Conservation (phyloP, 108 stramenopile species). For the Fragilariopsis cylindrus region DNA sequence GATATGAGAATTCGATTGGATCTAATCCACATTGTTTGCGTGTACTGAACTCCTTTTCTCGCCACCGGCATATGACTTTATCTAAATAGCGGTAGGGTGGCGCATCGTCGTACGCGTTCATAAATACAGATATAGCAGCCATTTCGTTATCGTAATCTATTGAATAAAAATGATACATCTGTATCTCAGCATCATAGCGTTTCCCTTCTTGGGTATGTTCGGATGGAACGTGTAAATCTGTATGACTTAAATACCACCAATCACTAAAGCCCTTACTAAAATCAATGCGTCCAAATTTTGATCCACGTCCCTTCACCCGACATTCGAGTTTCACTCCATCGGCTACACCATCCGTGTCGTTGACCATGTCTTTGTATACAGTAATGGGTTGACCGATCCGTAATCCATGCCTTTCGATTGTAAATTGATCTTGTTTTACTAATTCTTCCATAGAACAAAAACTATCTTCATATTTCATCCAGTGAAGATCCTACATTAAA, state of each 20-base stretch:
- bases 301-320: slow-evolving; percentile 24
- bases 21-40: slow-evolving; percentile 38
- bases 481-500: slow-evolving; percentile 32
- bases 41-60: slow-evolving; percentile 33
- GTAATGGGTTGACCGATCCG: slow-evolving; percentile 37
- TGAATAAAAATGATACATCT: slow-evolving; percentile 42
- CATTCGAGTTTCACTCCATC: slow-evolving; percentile 16
- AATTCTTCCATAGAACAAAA: slow-evolving; percentile 40
- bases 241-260: slow-evolving; percentile 47
- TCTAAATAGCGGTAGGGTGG: slow-evolving; percentile 37
- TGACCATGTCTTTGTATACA: slow-evolving; percentile 8
- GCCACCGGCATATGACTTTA: slow-evolving; percentile 54
- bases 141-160: slow-evolving; percentile 31
- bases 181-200: slow-evolving; percentile 49
- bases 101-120: slow-evolving; percentile 37
- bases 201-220: slow-evolving; percentile 57
- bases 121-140: slow-evolving; percentile 39
- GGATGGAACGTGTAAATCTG: slow-evolving; percentile 44
- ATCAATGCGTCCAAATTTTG: slow-evolving; percentile 41
- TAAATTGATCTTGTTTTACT: slow-evolving; percentile 22
- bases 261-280: slow-evolving; percentile 49
- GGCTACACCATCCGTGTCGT: slow-evolving; percentile 7
- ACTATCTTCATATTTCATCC: slow-evolving; percentile 44
- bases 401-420: slow-evolving; percentile 45
- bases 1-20: slow-evolving; percentile 24